Evolutionary conservation across 2,329 filamentous ascomycete genomes (phyloP), one percentile per base, ranked within the genome.

Genomic region (Paramyrothecium roridum): DNA sequence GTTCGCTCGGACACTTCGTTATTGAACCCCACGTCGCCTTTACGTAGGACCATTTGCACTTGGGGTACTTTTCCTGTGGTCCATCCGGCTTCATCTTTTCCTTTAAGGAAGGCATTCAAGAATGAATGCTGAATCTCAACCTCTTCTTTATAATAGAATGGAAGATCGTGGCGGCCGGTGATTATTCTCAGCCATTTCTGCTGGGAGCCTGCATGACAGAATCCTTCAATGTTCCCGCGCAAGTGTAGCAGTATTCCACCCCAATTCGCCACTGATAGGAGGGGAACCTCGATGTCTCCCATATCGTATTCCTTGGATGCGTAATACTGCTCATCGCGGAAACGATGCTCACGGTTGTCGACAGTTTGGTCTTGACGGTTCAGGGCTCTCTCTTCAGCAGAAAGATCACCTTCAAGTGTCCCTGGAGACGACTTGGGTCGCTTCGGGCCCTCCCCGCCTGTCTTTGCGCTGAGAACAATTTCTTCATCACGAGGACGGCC

Each of bases 121-220:
- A 91, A 91, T 59, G 81, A 83, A 48, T 76, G 77, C 63, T 90
- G 88, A 0, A 90, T 61, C 57, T 87, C 83, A 0, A 88, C 86
- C 59, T 89, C 84, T 50, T 89, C 83, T 1, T 80, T 68, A 64
- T 89, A 89, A 70, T 89, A 91, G 66, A 90, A 90, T 0, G 87
- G 87, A 2, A 90, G 74, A 61, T 90, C 87, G 58, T 91, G 87
- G 0, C 88, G 79, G 2, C 88, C 87, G 1, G 82, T 85, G 63
- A 90, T 87, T 66, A 89, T 84, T 7, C 87, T 80, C 1, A 90
- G 75, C 59, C 86, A 91, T 67, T 90, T 90, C 57, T 85, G 74
- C 56, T 84, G 76, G 1, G 86, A 89, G 1, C 85, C 84, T 0
- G 87, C 86, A 50, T 84, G 77, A 2, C 73, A 72, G 55, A 81